Percentiles rank a stretch among this genome's conserved stretches.
Conservation (phyloP, 2,329 filamentous ascomycete genomes). For the Didymella exigua region DNA sequence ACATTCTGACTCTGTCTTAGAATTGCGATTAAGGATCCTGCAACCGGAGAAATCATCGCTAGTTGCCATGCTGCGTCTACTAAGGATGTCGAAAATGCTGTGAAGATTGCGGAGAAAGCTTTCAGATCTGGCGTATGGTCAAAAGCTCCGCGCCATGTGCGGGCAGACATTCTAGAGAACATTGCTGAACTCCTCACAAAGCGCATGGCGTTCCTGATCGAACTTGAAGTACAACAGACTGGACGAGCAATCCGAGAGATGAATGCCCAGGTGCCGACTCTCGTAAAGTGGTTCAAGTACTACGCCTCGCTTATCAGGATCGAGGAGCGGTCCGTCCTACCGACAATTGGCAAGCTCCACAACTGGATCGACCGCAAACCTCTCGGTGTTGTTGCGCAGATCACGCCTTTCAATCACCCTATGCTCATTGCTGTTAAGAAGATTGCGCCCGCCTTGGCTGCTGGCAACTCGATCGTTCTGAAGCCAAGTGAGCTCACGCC, state of each 20-base stretch:
- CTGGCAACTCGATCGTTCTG: conserved; percentile 44
- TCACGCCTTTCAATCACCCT: conserved; percentile 50
- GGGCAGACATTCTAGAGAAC: conserved; percentile 67
- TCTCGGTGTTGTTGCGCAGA: conserved; percentile 47
- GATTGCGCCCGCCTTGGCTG: conserved; percentile 46
- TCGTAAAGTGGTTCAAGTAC: conserved; percentile 74
- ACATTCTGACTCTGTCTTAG: conserved; percentile 41
- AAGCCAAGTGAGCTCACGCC: conserved; percentile 50
- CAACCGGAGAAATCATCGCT: conserved; percentile 60
- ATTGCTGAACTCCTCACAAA: conserved; percentile 61
- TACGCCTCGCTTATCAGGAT: conserved; percentile 71
- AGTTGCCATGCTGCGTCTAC: conserved; percentile 57
- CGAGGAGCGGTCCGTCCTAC: conserved; percentile 69
- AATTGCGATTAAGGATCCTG: conserved; percentile 60
- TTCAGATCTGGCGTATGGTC: conserved; percentile 64
- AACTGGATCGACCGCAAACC: conserved; percentile 51
- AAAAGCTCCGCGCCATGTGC: conserved; percentile 59
- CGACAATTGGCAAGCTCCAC: conserved; percentile 63
- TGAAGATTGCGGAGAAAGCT: conserved; percentile 51
- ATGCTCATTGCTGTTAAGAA: conserved; percentile 51
- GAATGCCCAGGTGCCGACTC: conserved; percentile 68
- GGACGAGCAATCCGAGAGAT: conserved; percentile 73
- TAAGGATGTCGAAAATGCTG: conserved; percentile 52
- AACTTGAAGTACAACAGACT: conserved; percentile 70
- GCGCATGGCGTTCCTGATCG: conserved; percentile 62